A percentile compares a stretch with the other conserved stretches of the same genome.
Evolutionary conservation across 1,284 basidiomycete genomes (phyloP).

Genomic region (Malassezia restricta): DNA sequence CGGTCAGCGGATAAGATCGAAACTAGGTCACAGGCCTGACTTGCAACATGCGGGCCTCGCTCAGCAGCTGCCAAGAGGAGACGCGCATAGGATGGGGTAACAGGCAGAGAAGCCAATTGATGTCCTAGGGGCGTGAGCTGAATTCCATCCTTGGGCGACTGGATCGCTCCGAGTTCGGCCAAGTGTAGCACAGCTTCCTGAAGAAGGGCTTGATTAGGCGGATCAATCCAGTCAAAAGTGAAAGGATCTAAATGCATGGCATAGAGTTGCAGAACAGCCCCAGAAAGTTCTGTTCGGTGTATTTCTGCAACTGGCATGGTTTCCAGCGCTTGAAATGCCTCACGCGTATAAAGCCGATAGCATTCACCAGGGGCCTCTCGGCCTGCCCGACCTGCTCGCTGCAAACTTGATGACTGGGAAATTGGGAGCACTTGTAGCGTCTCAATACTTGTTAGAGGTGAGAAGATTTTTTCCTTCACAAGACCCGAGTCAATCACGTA

Average conservation of each 20-base stretch:
- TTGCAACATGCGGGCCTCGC: slow-evolving; percentile 20
- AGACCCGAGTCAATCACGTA: slow-evolving; percentile 77
- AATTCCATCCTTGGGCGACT: slow-evolving; percentile 5
- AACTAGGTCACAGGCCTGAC: slow-evolving; percentile 39
- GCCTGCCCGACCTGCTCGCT: slow-evolving; percentile 40
- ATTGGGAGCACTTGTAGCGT: slow-evolving; percentile 33
- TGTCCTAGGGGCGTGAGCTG: slow-evolving; percentile 29
- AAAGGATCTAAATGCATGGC: slow-evolving; percentile 38
- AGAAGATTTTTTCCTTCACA: slow-evolving; percentile 83
- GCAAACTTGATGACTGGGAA: slow-evolving; percentile 31
- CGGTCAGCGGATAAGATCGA: slow-evolving; percentile 36
- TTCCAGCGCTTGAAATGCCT: slow-evolving; percentile 21
- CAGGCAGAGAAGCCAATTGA: slow-evolving; percentile 35
- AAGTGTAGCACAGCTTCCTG: slow-evolving; percentile 31
- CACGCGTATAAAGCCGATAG: slow-evolving; percentile 35
- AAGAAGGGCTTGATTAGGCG: slow-evolving; percentile 23
- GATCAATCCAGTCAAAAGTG: slow-evolving; percentile 38
- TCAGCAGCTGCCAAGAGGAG: slow-evolving; percentile 34
- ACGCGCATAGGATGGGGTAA: slow-evolving; percentile 32
- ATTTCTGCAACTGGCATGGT: slow-evolving; percentile 30
- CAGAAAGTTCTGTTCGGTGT: slow-evolving; percentile 30
- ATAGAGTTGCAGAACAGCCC: slow-evolving; percentile 29
- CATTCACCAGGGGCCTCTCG: slow-evolving; percentile 36
- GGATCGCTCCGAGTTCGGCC: slow-evolving; percentile 36
- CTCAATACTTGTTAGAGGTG: slow-evolving; percentile 29